These are phyloP conservation scores for Beauveria medogensis DNA, from an alignment of 2,329 filamentous ascomycete genomes.

Conservation along the genomic window DNA sequence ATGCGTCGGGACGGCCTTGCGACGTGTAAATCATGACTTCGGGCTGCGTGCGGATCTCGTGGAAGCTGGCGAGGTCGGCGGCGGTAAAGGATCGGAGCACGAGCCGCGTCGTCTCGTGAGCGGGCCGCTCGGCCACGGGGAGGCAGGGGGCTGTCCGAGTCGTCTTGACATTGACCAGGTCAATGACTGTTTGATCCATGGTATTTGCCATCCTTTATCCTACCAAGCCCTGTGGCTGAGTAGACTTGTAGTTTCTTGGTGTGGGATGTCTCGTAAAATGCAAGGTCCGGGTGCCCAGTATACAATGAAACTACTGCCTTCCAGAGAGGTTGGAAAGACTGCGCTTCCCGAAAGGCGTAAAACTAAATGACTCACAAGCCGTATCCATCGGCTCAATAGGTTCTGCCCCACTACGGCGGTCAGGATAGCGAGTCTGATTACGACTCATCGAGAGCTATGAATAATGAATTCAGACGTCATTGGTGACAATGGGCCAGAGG, in stretches of 20 bases:
- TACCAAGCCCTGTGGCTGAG: neutral
- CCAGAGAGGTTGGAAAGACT: neutral
- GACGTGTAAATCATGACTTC: slow-evolving; percentile 56
- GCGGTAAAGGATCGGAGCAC: slow-evolving; percentile 42
- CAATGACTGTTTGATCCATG: neutral
- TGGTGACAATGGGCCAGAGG: too few species aligned
- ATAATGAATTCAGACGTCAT: neutral
- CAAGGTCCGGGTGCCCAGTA: neutral
- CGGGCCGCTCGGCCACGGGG: slow-evolving; percentile 27
- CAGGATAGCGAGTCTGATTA: neutral
- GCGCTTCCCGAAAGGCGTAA: neutral
- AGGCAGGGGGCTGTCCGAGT: slow-evolving; percentile 37
- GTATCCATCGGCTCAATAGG: neutral
- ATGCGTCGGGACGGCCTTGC: slow-evolving; percentile 32
- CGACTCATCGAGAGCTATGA: neutral
- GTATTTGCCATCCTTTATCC: neutral
- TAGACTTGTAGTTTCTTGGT: neutral
- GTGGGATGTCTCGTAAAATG: neutral
- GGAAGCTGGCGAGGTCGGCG: slow-evolving; percentile 42
- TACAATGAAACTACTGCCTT: neutral
- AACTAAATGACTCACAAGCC: neutral
- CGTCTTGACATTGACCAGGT: slow-evolving; percentile 36
- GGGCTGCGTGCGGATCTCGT: slow-evolving; percentile 46
- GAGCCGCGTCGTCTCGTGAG: slow-evolving; percentile 44
- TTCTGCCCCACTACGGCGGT: slow-evolving; percentile 5